phyloP scores from a whole-genome alignment of 768 basidiomycete species.

The Pleurotus salmoneostramineus region DNA sequence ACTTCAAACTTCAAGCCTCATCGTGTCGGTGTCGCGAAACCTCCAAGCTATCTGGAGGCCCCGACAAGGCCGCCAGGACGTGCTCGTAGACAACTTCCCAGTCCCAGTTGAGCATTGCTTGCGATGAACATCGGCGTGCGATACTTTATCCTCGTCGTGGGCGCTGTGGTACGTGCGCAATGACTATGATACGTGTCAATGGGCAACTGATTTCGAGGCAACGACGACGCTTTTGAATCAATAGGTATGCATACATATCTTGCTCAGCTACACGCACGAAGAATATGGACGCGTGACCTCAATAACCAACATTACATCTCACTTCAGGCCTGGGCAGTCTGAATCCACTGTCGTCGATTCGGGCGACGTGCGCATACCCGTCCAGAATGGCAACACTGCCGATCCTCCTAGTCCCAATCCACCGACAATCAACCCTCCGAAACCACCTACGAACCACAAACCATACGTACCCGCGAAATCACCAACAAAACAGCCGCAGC shows the following conservation, averaged over 20 bases:
- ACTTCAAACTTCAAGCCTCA: too few relatives aligned
- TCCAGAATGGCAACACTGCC: background rate
- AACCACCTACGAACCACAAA: background rate
- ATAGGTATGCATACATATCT: background rate
- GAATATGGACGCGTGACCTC: background rate
- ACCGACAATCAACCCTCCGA: background rate
- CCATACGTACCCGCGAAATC: background rate
- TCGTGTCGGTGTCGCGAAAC: too few relatives aligned
- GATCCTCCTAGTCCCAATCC: background rate
- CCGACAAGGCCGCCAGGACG: too few relatives aligned
- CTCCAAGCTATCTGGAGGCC: too few relatives aligned
- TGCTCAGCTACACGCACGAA: background rate
- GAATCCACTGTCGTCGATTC: slow-evolving; percentile 25
- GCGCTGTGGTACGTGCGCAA: too few relatives aligned
- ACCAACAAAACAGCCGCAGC: background rate
- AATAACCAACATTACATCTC: slow-evolving; percentile 17
- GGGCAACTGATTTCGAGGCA: too few relatives aligned
- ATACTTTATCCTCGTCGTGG: too few relatives aligned
- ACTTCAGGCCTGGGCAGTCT: slow-evolving; percentile 18
- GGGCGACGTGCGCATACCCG: background rate
- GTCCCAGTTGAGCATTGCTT: too few relatives aligned
- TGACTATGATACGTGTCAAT: too few relatives aligned
- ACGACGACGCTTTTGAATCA: too few relatives aligned
- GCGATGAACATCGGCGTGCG: too few relatives aligned
- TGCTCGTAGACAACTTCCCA: too few relatives aligned